Base-by-base conservation (phyloP, 2,329 filamentous ascomycete species). In the Neophaeococcomyces aloes region DNA sequence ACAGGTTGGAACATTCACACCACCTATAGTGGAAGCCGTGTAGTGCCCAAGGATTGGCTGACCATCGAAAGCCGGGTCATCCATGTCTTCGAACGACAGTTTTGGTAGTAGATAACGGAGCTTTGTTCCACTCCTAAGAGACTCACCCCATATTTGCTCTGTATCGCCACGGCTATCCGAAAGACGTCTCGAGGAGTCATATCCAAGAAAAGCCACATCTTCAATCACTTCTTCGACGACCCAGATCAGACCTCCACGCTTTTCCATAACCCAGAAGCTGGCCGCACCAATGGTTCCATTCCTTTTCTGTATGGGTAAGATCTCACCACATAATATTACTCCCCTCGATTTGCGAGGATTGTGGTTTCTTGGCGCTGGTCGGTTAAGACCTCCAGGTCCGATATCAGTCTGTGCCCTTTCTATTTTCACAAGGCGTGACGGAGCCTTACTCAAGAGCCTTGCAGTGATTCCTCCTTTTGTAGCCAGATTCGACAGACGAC, bases 191-290 rank as follows among this genome's bases (percentile, higher is more conserved):
- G 86, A 79, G 45, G 87, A 81, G 58, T 93, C 84, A 15, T 94
- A 72, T 8, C 71, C 74, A 33, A 98, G 65, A 48, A 78, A 76
- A 3, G 85, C 87, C 30, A 91, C 81, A 60, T 98, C 88, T 64
- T 98, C 91, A 44, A 89, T 86, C 48, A 98, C 96, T 64, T 98
- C 91, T 61, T 98, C 91, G 2, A 98, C 67, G 7, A 98, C 91
- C 91, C 91, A 98, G 48, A 98, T 96, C 47, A 98, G 66, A 7
- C 89, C 88, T 41, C 86, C 80, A 38, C 82, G 78, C 64, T 98
- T 98, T 63, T 98, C 91, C 67, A 98, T 98, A 3, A 98, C 91
- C 91, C 91, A 98, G 30, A 98, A 68, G 63, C 88, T 96, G 29
- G 91, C 91, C 46, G 91, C 88, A 2, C 91, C 91, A 3, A 82